Conservation (phyloP, 192 early-diverging fungal species). For the Linnemannia exigua region DNA sequence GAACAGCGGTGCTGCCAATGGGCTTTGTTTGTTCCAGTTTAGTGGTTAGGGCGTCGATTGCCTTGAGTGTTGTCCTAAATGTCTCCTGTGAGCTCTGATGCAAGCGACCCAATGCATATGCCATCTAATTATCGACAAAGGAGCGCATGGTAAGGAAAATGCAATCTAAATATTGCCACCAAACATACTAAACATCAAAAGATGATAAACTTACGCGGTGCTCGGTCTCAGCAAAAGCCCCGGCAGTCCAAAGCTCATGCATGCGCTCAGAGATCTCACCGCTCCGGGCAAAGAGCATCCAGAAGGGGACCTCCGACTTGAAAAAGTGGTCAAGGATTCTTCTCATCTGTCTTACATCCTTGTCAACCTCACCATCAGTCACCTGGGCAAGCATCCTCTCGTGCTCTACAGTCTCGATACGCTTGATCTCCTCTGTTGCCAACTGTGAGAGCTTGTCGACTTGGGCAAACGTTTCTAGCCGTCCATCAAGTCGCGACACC, state of each 20-base stretch:
- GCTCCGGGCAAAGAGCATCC: slow-evolving; percentile 52
- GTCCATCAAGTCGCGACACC: slow-evolving; percentile 38
- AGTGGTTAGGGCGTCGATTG: slow-evolving; percentile 25
- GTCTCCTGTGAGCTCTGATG: slow-evolving; percentile 52
- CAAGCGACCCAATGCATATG: slow-evolving; percentile 43
- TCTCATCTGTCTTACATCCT: slow-evolving; percentile 40
- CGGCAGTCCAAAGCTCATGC: slow-evolving; percentile 49
- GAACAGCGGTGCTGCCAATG: slow-evolving; percentile 39
- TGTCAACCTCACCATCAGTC: slow-evolving; percentile 46
- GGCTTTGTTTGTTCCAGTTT: slow-evolving; percentile 30
- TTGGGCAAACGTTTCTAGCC: slow-evolving; percentile 40
- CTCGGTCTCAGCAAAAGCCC: slow-evolving; percentile 50
- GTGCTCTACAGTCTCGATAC: slow-evolving; percentile 32
- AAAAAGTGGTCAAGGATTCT: slow-evolving; percentile 49
- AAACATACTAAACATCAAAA: not conserved
- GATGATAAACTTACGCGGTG: slow-evolving; percentile 38
- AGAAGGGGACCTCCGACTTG: slow-evolving; percentile 40
- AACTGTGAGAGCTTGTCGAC: slow-evolving; percentile 45
- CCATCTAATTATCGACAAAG: slow-evolving; percentile 19
- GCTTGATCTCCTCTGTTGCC: slow-evolving; percentile 44
- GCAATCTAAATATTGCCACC: not conserved
- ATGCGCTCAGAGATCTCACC: slow-evolving; percentile 51
- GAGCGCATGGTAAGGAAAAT: not conserved
- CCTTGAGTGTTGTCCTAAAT: slow-evolving; percentile 37
- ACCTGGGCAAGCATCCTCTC: slow-evolving; percentile 38